A percentile compares a stretch with the other conserved stretches of the same genome.
Evolutionary conservation across 192 early-diverging fungal species (phyloP).

Genomic region (Entomortierella chlamydospora): DNA sequence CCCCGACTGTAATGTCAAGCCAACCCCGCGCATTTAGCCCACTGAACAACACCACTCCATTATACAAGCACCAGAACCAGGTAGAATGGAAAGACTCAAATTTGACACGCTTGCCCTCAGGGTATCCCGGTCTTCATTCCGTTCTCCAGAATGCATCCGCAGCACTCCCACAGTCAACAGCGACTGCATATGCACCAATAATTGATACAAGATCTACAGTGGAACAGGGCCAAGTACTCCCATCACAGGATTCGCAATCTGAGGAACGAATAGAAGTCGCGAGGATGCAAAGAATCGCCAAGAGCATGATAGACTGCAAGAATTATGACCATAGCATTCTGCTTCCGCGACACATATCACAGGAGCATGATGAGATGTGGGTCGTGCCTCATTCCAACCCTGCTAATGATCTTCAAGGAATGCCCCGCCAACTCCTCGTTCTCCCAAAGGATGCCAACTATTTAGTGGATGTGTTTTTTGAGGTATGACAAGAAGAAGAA

Average conservation of each 20-base stretch:
- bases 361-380: conserved; percentile 46
- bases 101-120: background rate
- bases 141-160: background rate
- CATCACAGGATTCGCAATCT: background rate
- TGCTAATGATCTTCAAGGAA: conserved; percentile 8
- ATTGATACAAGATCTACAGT: background rate
- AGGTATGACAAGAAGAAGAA: conserved; percentile 22
- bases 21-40: background rate
- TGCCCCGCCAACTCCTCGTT: conserved; percentile 32
- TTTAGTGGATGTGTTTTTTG: conserved; percentile 44
- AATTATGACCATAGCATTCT: conserved; percentile 34
- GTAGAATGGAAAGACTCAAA: conserved; percentile 15
- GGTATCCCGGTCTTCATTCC: background rate
- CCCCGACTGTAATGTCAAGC: conserved; percentile 11
- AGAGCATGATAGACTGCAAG: conserved; percentile 30
- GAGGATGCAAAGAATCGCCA: conserved; percentile 42
- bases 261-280: background rate
- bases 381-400: conserved; percentile 3
- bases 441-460: conserved; percentile 49
- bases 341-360: conserved; percentile 42
- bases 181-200: background rate
- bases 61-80: background rate
- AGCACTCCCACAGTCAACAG: background rate
- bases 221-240: background rate
- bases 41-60: background rate